phyloP scores from a whole-genome alignment of 1,284 basidiomycete genomes.

The Moesziomyces parantarcticus region DNA sequence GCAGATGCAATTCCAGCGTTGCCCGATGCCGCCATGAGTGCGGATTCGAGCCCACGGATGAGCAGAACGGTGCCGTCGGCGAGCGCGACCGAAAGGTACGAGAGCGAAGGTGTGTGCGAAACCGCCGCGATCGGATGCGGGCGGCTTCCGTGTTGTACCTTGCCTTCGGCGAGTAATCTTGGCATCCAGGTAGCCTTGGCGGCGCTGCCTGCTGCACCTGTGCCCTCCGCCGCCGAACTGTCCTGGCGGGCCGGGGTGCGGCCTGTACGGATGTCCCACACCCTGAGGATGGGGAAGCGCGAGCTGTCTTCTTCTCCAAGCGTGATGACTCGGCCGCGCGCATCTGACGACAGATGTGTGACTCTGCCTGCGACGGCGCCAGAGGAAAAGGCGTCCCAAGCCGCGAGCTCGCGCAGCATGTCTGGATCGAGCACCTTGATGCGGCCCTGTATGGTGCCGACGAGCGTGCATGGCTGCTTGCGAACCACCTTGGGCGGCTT shows the following conservation, averaged over 20 bases:
- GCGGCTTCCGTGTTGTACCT: constrained; percentile 60
- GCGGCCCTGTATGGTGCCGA: constrained; percentile 49
- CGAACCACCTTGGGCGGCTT: constrained; percentile 4
- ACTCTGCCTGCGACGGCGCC: constrained; percentile 36
- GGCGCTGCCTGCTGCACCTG: neutral
- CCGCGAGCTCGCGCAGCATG: constrained; percentile 41
- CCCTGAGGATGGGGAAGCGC: constrained; percentile 55
- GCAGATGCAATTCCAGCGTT: constrained; percentile 33
- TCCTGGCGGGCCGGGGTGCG: constrained; percentile 10
- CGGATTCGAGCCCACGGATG: constrained; percentile 89
- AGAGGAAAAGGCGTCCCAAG: constrained; percentile 56
- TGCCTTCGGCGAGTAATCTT: constrained; percentile 52
- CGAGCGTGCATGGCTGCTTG: constrained; percentile 42
- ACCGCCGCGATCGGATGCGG: constrained; percentile 75
- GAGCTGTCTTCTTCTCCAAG: constrained; percentile 55
- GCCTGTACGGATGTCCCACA: constrained; percentile 60
- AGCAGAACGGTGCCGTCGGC: constrained; percentile 94
- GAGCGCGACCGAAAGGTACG: constrained; percentile 88
- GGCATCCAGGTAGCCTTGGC: constrained; percentile 38
- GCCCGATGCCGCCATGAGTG: constrained; percentile 72
- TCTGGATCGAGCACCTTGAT: constrained; percentile 55
- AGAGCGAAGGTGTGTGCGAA: constrained; percentile 81
- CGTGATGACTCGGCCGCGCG: constrained; percentile 44
- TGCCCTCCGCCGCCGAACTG: neutral
- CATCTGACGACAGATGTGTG: constrained; percentile 55